Base-by-base conservation (phyloP, 2,329 filamentous ascomycete species). In the Venturia asperata region DNA sequence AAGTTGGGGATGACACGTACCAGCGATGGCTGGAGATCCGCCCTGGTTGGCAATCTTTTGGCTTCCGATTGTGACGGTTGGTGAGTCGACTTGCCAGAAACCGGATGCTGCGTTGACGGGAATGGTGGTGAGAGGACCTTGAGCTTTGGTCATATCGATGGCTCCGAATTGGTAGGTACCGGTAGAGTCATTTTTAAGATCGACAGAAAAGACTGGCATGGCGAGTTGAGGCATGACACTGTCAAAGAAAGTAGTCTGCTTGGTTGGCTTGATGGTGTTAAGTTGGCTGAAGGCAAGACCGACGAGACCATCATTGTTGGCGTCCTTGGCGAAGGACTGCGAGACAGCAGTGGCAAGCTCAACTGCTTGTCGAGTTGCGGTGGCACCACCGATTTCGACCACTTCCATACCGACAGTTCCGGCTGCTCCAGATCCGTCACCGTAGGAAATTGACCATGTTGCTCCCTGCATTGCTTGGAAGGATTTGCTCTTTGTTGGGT, bases 91-190 rank as follows among this genome's bases (percentile, higher is more conserved):
- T 71, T 87, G 79, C 89, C 89, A 92, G 78, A 87, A 91, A 10
- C 88, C 89, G 41, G 79, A 76, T 13, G 79, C 80, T 21, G 79
- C 80, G 72, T 90, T 83, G 67, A 91, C 80, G 11, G 82, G 77
- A 24, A 86, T 79, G 72, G 86, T 90, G 27, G 80, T 75, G 70
- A 92, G 81, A 4, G 80, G 70, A 42, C 88, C 89, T 1, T 74
- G 79, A 74, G 88, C 89, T 70, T 89, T 85, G 65, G 77, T 77
- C 1, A 71, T 72, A 72, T 92, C 87, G 70, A 92, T 86, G 69
- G 75, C 81, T 67, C 90, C 90, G 70, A 92, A 92, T 72, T 91
- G 86, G 76, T 91, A 92, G 39, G 83, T 81, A 58, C 89, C 89
- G 2, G 80, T 77, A 19, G 79, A 78, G 66, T 81, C 79, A 68